Evolutionary conservation across 1,284 basidiomycete species (phyloP).

Genomic region (Malassezia cuniculi): DNA sequence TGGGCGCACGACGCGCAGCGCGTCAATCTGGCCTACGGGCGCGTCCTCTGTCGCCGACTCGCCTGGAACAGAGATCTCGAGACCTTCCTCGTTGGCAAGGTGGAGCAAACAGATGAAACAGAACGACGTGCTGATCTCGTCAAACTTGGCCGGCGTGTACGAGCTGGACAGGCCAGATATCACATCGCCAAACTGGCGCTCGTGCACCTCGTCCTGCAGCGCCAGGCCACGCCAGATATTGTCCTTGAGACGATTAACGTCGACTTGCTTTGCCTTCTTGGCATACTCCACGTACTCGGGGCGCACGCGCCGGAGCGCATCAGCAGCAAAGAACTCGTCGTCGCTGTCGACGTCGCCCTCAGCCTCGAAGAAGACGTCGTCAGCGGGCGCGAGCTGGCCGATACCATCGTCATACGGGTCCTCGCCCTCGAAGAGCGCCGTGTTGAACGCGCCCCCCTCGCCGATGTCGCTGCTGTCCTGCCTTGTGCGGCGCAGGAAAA

Average conservation of each 20-base stretch:
- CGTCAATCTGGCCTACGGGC: too few species aligned
- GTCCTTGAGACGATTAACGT: conserved; percentile 91
- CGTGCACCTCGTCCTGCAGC: conserved; percentile 1
- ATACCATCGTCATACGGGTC: conserved; percentile 51
- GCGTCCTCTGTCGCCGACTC: too few species aligned
- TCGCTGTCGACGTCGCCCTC: conserved; percentile 55
- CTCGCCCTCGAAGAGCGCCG: conserved; percentile 93
- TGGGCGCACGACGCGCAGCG: too few species aligned
- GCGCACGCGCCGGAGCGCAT: conserved; percentile 60
- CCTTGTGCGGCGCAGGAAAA: conserved; percentile 48
- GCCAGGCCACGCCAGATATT: conserved; percentile 86
- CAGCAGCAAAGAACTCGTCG: conserved; percentile 71
- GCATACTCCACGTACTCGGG: conserved; percentile 89
- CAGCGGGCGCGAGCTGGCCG: conserved; percentile 10
- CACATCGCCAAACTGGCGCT: conserved; percentile 58
- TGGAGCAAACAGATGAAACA: conserved; percentile 96
- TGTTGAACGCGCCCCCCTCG: conserved; percentile 55
- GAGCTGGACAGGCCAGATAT: conserved; percentile 65
- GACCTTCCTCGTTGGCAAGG: conserved; percentile 84
- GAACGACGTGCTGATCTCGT: conserved; percentile 96
- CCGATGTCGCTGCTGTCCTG: conserved; percentile 46
- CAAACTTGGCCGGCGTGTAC: conserved; percentile 86
- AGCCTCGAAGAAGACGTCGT: conserved; percentile 21
- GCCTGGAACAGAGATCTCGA: conserved; percentile 44
- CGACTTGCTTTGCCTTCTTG: conserved; percentile 88